phyloP scores from a whole-genome alignment of 495 filamentous ascomycete genomes.

The Glarea lozoyensis region DNA sequence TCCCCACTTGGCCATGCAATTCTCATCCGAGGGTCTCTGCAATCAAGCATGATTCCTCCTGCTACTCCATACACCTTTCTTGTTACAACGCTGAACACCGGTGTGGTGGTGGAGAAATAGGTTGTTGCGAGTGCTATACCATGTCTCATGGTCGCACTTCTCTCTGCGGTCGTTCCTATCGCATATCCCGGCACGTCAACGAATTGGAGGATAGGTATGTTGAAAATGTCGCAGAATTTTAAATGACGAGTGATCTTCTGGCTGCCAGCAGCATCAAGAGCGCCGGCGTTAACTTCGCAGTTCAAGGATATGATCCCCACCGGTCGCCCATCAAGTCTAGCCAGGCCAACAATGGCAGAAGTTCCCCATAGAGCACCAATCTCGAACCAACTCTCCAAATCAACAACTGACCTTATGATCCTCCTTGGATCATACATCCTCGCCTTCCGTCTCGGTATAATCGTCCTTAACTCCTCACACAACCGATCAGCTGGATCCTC shows the following conservation, averaged over 20 bases:
- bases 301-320: slow-evolving; percentile 49
- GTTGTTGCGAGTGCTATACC: slow-evolving; percentile 49
- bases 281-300: slow-evolving; percentile 52
- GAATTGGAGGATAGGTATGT: slow-evolving; percentile 53
- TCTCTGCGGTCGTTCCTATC: slow-evolving; percentile 52
- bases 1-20: slow-evolving; percentile 55
- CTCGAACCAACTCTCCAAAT: slow-evolving; percentile 49
- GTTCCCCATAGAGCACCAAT: slow-evolving; percentile 54
- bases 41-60: slow-evolving; percentile 52
- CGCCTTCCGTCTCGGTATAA: slow-evolving; percentile 47
- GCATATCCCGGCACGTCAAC: slow-evolving; percentile 55
- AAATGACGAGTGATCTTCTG: slow-evolving; percentile 50
- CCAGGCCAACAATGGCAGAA: slow-evolving; percentile 50
- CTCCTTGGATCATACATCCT: slow-evolving; percentile 52
- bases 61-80: slow-evolving; percentile 52
- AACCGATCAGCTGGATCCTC: slow-evolving; percentile 38
- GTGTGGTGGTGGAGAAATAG: slow-evolving; percentile 50
- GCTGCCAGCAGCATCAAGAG: slow-evolving; percentile 48
- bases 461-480: slow-evolving; percentile 39
- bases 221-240: slow-evolving; percentile 57
- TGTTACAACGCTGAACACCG: slow-evolving; percentile 51
- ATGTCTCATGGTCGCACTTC: slow-evolving; percentile 54
- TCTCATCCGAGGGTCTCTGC: slow-evolving; percentile 47
- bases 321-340: slow-evolving; percentile 43
- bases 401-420: slow-evolving; percentile 48